Percentiles rank a stretch among this genome's conserved stretches.
These are phyloP conservation scores for Penicillium herquei DNA, from an alignment of 495 filamentous ascomycete species.

Conservation along the genomic window DNA sequence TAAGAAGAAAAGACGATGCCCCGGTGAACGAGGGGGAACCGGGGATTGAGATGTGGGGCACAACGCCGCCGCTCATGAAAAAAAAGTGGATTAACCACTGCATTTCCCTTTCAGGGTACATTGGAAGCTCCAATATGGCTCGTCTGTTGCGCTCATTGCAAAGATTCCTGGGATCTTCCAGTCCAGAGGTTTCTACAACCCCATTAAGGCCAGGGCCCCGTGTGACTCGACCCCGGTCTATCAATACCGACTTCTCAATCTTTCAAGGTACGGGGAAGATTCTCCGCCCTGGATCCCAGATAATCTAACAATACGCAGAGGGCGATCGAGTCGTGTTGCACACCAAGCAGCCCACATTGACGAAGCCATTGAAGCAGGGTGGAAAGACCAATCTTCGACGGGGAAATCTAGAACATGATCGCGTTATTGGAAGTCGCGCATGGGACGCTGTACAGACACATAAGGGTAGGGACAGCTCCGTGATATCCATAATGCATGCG, in stretches of 20 bases:
- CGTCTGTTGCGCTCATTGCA: slow-evolving; percentile 39
- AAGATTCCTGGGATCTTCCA: slow-evolving; percentile 30
- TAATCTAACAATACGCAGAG: slow-evolving; percentile 35
- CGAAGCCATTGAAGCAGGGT: slow-evolving; percentile 46
- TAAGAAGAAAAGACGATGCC: slow-evolving; percentile 4
- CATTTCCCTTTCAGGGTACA: slow-evolving; percentile 14
- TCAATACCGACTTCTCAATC: slow-evolving; percentile 42
- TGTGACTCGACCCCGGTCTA: slow-evolving; percentile 23
- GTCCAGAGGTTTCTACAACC: slow-evolving; percentile 7
- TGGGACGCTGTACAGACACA: slow-evolving; percentile 54
- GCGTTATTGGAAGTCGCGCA: slow-evolving; percentile 61
- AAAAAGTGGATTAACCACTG: slow-evolving; percentile 7
- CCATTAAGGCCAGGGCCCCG: not conserved
- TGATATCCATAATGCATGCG: not conserved
- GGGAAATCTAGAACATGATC: slow-evolving; percentile 54
- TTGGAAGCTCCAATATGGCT: slow-evolving; percentile 32
- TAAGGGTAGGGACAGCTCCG: slow-evolving; percentile 34
- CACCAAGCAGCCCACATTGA: slow-evolving; percentile 48
- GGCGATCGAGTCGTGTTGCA: slow-evolving; percentile 59
- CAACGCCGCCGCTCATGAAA: not conserved
- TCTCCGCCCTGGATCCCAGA: not conserved
- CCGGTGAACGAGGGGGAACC: slow-evolving; percentile 16
- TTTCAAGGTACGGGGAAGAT: slow-evolving; percentile 33
- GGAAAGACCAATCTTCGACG: slow-evolving; percentile 45
- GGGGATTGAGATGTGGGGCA: slow-evolving; percentile 18